phyloP scores from a whole-genome alignment of 345 rosid species.

The Alliaria petiolata region DNA sequence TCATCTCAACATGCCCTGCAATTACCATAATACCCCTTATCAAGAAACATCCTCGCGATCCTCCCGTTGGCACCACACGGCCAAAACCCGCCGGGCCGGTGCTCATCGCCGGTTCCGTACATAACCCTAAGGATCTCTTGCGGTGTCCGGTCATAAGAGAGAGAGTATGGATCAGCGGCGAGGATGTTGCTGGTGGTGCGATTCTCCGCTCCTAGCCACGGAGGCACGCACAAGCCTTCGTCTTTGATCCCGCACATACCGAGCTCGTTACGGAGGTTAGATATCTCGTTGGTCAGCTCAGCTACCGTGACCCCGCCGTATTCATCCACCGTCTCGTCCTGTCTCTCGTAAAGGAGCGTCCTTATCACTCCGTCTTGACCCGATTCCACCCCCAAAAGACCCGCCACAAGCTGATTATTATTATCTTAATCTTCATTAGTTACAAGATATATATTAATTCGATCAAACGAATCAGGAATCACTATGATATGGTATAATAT shows the following conservation, averaged over 20 bases:
- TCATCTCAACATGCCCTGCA: not conserved
- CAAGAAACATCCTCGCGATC: slow-evolving; percentile 32
- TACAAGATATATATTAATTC: not conserved
- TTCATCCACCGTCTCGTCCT: slow-evolving; percentile 35
- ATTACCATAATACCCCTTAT: not conserved
- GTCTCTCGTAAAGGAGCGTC: slow-evolving; percentile 45
- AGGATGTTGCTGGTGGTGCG: slow-evolving; percentile 32
- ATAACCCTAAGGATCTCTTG: slow-evolving; percentile 42
- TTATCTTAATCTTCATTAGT: not conserved
- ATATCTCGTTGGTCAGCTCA: slow-evolving; percentile 40
- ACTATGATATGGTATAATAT: not conserved
- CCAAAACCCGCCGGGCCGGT: slow-evolving; percentile 44
- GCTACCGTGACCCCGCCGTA: slow-evolving; percentile 44
- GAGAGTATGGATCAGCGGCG: slow-evolving; percentile 30
- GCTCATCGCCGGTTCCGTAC: slow-evolving; percentile 46
- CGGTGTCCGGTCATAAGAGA: slow-evolving; percentile 43
- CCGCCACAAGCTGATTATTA: slow-evolving; percentile 45
- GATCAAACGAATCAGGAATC: not conserved
- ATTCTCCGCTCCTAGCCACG: slow-evolving; percentile 40
- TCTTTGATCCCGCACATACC: slow-evolving; percentile 48
- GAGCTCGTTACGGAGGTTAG: slow-evolving; percentile 42
- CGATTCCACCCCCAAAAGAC: slow-evolving; percentile 57
- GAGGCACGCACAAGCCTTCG: slow-evolving; percentile 46
- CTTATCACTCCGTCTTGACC: slow-evolving; percentile 72
- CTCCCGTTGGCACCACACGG: slow-evolving; percentile 47